Evolutionary conservation across 768 basidiomycete species (phyloP), one percentile per base, ranked within the genome.

Genomic region (Psilocybe sp.): DNA sequence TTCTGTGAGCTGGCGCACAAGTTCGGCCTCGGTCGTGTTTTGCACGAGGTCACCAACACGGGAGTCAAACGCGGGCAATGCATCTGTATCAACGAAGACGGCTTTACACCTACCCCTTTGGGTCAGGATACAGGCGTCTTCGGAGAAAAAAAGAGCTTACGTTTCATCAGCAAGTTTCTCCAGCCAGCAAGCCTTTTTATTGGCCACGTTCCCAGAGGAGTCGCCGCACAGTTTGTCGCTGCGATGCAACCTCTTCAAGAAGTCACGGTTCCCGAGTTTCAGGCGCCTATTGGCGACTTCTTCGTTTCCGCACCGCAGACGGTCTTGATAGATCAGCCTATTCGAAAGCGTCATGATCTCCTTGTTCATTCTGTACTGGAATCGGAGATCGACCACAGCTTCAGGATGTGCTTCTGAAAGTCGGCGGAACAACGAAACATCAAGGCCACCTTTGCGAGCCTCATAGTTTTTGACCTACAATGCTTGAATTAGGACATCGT

Each of bases 361-460:
- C 48, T 81, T 81, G 66, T 96, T 98, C 97, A 98, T 98, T 40
- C 97, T 79, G 63, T 98, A 99, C 63, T 99, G 97, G 50, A 87
- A 77, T 0, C 81, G 77, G 38, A 99, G 78, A 56, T 97, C 90
- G 18, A 89, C 82, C 31, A 97, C 89, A 1, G 93, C 84, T 16
- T 85, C 70, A 0, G 92, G 91, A 60, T 98, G 92, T 0, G 90
- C 84, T 37, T 92, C 87, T 0, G 92, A 93, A 4, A 99, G 80
- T 2, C 84, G 80, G 37, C 90, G 82, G 74, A 99, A 99, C 4
- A 98, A 76, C 0, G 91, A 94, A 0, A 89, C 74, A 52, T 98
- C 96, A 11, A 98, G 75, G 1, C 97, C 97, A 2, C 86, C 90
- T 61, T 82, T 81, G 19, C 87, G 83, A 0, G 97, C 96, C 11